Evolutionary conservation across 257 asterid genomes (phyloP).

Genomic region (Thymus mandschuricus): DNA sequence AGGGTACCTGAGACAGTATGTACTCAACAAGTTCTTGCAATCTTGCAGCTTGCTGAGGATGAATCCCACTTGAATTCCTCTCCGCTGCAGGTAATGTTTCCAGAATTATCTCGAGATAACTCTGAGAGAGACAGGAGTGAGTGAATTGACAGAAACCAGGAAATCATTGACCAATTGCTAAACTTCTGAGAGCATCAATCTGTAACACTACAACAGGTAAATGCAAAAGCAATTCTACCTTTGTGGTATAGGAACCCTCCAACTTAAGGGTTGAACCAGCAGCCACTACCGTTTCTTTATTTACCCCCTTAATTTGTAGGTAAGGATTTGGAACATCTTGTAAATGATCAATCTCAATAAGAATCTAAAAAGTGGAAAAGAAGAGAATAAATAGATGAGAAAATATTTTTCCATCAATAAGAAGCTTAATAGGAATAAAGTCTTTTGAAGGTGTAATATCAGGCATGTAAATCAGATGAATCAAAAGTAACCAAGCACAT

Average conservation of each 20-base stretch:
- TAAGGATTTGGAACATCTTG: slow-evolving; percentile 91
- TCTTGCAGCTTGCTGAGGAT: slow-evolving; percentile 86
- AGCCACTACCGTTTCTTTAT: slow-evolving; percentile 80
- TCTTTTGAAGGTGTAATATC: slow-evolving; percentile 1
- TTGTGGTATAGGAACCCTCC: slow-evolving; percentile 95
- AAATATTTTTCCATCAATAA: not conserved
- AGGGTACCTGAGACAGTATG: slow-evolving; percentile 79
- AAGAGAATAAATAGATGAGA: slow-evolving; percentile 12
- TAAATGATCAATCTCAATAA: slow-evolving; percentile 92
- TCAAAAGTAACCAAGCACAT: not conserved
- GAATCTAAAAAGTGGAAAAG: slow-evolving; percentile 55
- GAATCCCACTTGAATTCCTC: slow-evolving; percentile 80
- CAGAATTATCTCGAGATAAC: slow-evolving; percentile 85
- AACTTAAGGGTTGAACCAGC: slow-evolving; percentile 86
- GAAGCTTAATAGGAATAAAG: slow-evolving; percentile 1
- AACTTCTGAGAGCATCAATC: not conserved
- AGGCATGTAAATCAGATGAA: not conserved
- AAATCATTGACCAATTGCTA: slow-evolving; percentile 6
- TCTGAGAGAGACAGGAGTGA: slow-evolving; percentile 52
- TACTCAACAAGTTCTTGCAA: slow-evolving; percentile 87
- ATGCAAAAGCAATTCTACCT: slow-evolving; percentile 50
- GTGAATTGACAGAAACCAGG: slow-evolving; percentile 20
- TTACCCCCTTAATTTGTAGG: slow-evolving; percentile 88
- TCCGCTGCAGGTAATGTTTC: slow-evolving; percentile 71
- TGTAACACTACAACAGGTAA: not conserved